phyloP scores from a whole-genome alignment of 176 grass and related monocot species.

The Eragrostis curvula region DNA sequence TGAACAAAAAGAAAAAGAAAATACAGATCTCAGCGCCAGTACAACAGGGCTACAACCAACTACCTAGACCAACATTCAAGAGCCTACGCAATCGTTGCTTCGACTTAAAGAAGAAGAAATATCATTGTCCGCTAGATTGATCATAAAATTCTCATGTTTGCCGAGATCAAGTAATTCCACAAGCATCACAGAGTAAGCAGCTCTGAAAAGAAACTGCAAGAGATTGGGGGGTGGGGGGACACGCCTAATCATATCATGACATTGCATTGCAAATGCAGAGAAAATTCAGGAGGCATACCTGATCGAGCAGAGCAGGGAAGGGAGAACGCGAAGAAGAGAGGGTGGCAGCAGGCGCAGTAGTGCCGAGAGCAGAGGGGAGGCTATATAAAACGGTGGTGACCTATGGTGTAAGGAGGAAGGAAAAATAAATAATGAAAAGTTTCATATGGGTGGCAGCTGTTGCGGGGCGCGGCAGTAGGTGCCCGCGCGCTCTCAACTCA shows the following conservation, averaged over 20 bases:
- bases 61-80: not conserved
- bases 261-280: conserved; percentile 2
- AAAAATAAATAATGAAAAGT: conserved; percentile 24
- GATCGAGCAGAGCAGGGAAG: conserved; percentile 32
- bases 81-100: conserved; percentile 43
- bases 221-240: not conserved
- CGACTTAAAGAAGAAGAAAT: conserved; percentile 36
- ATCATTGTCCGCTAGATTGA: not conserved
- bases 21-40: conserved; percentile 25
- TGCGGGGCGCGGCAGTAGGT: conserved; percentile 50
- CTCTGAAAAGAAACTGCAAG: not conserved
- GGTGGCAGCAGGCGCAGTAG: conserved; percentile 26
- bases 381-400: conserved; percentile 53
- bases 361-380: not conserved
- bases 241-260: not conserved
- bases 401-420: conserved; percentile 40
- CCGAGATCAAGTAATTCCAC: not conserved
- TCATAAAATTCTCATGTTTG: not conserved
- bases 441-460: conserved; percentile 51
- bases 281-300: conserved; percentile 43
- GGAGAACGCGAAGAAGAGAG: conserved; percentile 25
- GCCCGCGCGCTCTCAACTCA: conserved; percentile 38
- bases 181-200: not conserved
- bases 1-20: conserved; percentile 20
- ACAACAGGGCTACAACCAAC: conserved; percentile 35